These are phyloP conservation scores for Leishmania tropica DNA, from an alignment of 208 protist species.

Conservation along the genomic window DNA sequence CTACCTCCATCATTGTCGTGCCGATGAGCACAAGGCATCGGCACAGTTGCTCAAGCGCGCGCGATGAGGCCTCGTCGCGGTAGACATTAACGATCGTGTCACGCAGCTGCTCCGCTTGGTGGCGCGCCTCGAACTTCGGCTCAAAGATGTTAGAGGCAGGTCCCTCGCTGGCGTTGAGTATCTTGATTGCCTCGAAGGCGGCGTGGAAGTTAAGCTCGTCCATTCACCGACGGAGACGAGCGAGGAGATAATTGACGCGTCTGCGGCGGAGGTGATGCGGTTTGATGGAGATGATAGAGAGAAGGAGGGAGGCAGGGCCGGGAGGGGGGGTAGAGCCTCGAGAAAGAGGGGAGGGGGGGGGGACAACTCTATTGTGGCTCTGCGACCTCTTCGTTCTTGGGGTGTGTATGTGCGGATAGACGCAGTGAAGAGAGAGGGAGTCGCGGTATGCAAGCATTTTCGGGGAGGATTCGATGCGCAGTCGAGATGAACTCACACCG, in stretches of 20 bases:
- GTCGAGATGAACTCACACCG: neutral
- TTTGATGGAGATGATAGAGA: neutral
- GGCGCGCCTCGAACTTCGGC: conserved; percentile 73
- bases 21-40: conserved; percentile 71
- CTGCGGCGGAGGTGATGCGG: neutral
- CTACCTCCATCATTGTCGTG: conserved; percentile 73
- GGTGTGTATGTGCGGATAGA: neutral
- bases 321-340: neutral
- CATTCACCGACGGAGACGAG: conserved; percentile 32
- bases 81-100: conserved; percentile 68
- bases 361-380: neutral
- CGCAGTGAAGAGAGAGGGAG: neutral
- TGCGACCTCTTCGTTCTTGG: neutral
- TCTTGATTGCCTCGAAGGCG: conserved; percentile 56
- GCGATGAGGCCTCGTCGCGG: conserved; percentile 18
- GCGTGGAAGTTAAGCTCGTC: conserved; percentile 45
- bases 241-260: neutral
- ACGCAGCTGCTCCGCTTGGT: conserved; percentile 60
- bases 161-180: conserved; percentile 62
- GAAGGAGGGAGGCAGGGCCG: neutral
- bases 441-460: neutral
- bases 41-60: conserved; percentile 67
- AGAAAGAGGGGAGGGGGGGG: neutral
- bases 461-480: neutral
- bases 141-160: conserved; percentile 76